Percentiles rank a stretch among this genome's conserved stretches.
Evolutionary conservation across 768 basidiomycete species (phyloP).

Genomic region (Tylopilus sp.): DNA sequence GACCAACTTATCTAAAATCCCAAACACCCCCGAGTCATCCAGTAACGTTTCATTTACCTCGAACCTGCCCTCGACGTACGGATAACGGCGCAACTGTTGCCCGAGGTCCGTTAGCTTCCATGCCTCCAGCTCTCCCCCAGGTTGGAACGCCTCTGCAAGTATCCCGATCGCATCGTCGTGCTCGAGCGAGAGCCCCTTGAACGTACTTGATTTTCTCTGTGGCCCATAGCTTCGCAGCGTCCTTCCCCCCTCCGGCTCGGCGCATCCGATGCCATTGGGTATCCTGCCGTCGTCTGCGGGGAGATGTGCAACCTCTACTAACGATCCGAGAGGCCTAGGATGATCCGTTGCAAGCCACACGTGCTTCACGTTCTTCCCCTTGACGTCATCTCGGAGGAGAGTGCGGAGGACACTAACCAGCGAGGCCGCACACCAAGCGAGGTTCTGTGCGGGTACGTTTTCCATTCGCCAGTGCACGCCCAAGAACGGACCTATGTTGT

Average conservation of each 20-base stretch:
- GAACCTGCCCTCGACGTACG: conserved; percentile 21
- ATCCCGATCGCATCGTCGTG: conserved; percentile 46
- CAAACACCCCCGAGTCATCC: conserved; percentile 48
- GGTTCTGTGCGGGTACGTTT: conserved; percentile 38
- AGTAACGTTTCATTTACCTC: conserved; percentile 31
- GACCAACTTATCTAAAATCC: conserved; percentile 57
- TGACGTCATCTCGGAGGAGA: conserved; percentile 30
- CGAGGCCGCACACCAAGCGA: conserved; percentile 47
- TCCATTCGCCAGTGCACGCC: conserved; percentile 61
- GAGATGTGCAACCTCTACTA: conserved; percentile 8
- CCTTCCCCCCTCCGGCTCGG: not conserved
- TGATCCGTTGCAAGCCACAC: conserved; percentile 61
- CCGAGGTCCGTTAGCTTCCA: conserved; percentile 45
- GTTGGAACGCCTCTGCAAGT: conserved; percentile 42
- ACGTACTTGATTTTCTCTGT: conserved; percentile 44
- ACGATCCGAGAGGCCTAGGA: conserved; percentile 25
- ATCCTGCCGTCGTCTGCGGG: conserved; percentile 13
- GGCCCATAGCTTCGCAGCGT: not conserved
- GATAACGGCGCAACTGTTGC: conserved; percentile 31
- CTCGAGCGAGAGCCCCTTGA: conserved; percentile 38
- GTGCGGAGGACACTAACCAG: conserved; percentile 43
- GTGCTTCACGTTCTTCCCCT: conserved; percentile 32
- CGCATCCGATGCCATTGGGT: not conserved
- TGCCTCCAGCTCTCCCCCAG: conserved; percentile 36
- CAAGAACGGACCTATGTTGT: conserved; percentile 38